phyloP scores from a whole-genome alignment of 176 grass and related monocot species.

The Saccharum spontaneum region DNA sequence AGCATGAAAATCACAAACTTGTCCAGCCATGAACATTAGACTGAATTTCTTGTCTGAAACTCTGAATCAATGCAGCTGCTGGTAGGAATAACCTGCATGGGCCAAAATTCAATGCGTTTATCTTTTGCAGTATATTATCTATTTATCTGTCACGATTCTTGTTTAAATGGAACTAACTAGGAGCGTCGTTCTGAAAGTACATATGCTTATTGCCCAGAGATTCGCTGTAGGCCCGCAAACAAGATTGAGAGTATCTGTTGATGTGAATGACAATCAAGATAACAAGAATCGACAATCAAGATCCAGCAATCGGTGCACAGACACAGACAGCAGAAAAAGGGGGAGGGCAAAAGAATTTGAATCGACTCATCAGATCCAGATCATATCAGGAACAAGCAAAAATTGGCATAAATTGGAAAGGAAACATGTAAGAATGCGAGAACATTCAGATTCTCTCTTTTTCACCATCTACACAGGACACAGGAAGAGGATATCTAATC shows the following conservation, averaged over 20 bases:
- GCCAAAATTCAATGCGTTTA: too few species aligned
- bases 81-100: too few species aligned
- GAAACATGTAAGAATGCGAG: slow-evolving; percentile 10
- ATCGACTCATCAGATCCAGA: neutral
- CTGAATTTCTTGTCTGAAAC: too few species aligned
- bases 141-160: too few species aligned
- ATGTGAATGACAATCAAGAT: neutral
- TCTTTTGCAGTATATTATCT: too few species aligned
- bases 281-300: neutral
- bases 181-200: too few species aligned
- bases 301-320: neutral
- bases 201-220: too few species aligned
- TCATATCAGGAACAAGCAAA: neutral
- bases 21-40: too few species aligned
- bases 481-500: neutral
- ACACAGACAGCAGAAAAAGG: neutral
- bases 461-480: neutral
- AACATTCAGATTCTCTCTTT: slow-evolving; percentile 21
- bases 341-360: neutral
- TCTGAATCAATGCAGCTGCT: too few species aligned
- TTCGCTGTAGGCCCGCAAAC: neutral
- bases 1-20: too few species aligned
- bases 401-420: neutral
- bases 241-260: neutral
- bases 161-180: too few species aligned